Base-by-base conservation (phyloP, 495 filamentous ascomycete species). In the Penicillium manginii region DNA sequence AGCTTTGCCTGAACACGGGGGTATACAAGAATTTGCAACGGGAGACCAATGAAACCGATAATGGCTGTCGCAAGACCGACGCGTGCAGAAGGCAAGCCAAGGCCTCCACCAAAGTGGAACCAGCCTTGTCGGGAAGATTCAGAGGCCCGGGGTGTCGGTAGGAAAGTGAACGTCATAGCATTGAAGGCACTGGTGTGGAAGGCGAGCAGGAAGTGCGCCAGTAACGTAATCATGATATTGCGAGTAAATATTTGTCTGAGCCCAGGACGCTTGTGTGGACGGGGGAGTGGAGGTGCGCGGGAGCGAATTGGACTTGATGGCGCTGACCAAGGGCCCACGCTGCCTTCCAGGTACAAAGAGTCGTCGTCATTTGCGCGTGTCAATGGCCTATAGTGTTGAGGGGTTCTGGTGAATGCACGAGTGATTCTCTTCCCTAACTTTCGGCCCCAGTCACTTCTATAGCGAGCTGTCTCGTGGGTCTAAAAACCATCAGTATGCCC, bases 121-220 rank as follows among this genome's bases (percentile, higher is more conserved):
- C 85, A 75, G 2, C 78, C 74, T 19, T 69, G 64, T 7, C 72
- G 77, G n/a, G 74, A 69, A 48, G 63, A 61, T 18, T 82, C 78
- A 17, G 78, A 72, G 9, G 83, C 80, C 10, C 80, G 81, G 0
- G 89, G 87, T 3, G 84, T 85, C 9, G 86, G 87, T 50, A 93
- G 75, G 67, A 89, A 90, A 22, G 89, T 81, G 50, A 88, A 89
- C 46, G 88, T 88, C 62, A 92, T 79, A 47, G 87, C 81, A 71
- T 87, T 89, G 78, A 90, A 93, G 8, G 89, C 86, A 35, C 86
- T 83, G 33, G 87, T 85, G 68, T 93, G 90, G 60, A 90, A 78
- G n/a, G 86, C 83, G 15, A 93, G 76, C 9, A 91, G 76, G 39
- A 82, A 84, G 33, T 91, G 87, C 4, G 81, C 78, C 33, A 89